phyloP scores from a whole-genome alignment of 2,329 filamentous ascomycete species.

The Ilyonectria destructans region DNA sequence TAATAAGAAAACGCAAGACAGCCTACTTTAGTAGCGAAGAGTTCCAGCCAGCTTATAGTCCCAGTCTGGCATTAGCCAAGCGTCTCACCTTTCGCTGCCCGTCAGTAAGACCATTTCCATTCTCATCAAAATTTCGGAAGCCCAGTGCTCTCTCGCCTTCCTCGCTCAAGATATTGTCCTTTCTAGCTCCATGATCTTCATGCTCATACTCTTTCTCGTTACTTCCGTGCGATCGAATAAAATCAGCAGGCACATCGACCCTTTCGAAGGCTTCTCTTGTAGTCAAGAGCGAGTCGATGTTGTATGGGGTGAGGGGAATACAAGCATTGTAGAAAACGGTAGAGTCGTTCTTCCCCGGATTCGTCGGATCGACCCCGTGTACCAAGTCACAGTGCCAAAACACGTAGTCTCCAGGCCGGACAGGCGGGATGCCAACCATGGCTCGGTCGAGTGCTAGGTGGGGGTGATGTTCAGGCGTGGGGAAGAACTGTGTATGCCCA shows the following conservation, averaged over 20 bases:
- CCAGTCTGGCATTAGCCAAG: not conserved
- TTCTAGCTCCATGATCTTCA: slow-evolving; percentile 56
- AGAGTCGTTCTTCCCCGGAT: slow-evolving; percentile 78
- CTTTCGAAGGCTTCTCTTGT: slow-evolving; percentile 77
- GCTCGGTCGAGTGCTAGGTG: slow-evolving; percentile 75
- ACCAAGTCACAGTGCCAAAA: slow-evolving; percentile 84
- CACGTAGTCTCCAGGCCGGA: slow-evolving; percentile 80
- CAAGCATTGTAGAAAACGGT: slow-evolving; percentile 86
- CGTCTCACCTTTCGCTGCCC: not conserved
- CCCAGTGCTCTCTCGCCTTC: slow-evolving; percentile 30
- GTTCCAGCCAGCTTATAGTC: not conserved
- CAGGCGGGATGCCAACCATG: slow-evolving; percentile 76
- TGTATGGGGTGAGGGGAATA: slow-evolving; percentile 80
- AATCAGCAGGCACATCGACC: slow-evolving; percentile 76
- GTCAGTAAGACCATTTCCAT: not conserved
- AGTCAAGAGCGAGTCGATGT: slow-evolving; percentile 75
- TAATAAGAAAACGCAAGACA: not conserved
- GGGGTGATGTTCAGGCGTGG: slow-evolving; percentile 71
- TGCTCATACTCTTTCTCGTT: slow-evolving; percentile 74
- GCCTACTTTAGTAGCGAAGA: too few species aligned
- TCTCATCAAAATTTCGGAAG: slow-evolving; percentile 3
- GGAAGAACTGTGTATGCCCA: slow-evolving; percentile 79
- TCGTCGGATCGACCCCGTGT: slow-evolving; percentile 84
- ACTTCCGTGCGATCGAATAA: slow-evolving; percentile 63
- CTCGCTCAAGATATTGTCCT: slow-evolving; percentile 47